These are phyloP conservation scores for Tylopilus sp. DNA, from an alignment of 768 basidiomycete species.

Conservation along the genomic window DNA sequence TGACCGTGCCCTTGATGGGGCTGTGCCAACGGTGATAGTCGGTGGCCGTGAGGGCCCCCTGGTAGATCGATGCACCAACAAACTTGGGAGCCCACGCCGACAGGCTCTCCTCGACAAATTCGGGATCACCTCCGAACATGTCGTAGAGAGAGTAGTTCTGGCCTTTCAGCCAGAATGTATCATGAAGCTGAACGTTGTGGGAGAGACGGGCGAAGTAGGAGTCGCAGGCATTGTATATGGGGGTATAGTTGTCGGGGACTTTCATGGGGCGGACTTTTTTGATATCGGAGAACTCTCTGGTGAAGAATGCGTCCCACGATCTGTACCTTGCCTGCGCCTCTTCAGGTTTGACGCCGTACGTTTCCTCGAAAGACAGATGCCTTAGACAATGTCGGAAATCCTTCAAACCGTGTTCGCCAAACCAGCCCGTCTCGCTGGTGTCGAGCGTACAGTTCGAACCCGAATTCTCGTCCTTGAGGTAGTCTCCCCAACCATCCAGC, in stretches of 20 bases:
- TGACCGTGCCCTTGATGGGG: conserved; percentile 34
- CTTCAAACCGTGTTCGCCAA: no score
- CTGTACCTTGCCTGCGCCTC: background rate
- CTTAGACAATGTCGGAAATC: background rate
- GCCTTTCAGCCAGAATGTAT: conserved; percentile 59
- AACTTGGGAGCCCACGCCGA: background rate
- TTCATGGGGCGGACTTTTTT: background rate
- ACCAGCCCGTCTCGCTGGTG: no score
- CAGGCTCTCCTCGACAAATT: no score
- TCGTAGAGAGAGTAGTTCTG: no score
- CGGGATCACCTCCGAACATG: no score
- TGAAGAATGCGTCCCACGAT: conserved; percentile 51
- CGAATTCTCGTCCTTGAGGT: background rate
- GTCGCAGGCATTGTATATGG: no score
- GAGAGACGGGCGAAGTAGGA: conserved; percentile 34
- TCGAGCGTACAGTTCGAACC: conserved; percentile 4
- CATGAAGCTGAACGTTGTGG: conserved; percentile 37
- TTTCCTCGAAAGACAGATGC: no score
- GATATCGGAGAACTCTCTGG: conserved; percentile 26
- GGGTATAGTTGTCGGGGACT: background rate
- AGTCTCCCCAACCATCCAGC: background rate
- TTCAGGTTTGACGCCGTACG: conserved; percentile 1
- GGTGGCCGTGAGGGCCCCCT: conserved; percentile 38
- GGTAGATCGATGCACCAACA: no score
- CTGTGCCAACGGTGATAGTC: no score